phyloP scores from a whole-genome alignment of 2,329 filamentous ascomycete genomes.

The Fusarium denticulatum region DNA sequence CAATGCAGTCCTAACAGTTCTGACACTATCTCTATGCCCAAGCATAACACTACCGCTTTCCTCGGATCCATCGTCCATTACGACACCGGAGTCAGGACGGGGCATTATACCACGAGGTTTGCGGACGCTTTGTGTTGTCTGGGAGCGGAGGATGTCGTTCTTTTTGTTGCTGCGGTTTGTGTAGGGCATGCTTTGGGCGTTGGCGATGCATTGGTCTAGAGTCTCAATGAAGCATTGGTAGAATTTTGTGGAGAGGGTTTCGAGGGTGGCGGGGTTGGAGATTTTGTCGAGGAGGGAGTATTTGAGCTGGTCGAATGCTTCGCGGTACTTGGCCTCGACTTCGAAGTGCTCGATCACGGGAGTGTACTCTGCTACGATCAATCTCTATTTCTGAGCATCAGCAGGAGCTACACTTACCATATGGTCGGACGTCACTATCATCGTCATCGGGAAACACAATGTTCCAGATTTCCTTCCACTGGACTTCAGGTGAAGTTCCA shows the following conservation, averaged over 20 bases:
- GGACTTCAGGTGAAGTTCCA: conserved; percentile 50
- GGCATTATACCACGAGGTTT: conserved; percentile 43
- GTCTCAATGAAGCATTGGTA: conserved; percentile 55
- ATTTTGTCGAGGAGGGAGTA: conserved; percentile 50
- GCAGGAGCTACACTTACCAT: too few species aligned
- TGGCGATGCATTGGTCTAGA: conserved; percentile 49
- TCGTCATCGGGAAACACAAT: conserved; percentile 55
- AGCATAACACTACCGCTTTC: conserved; percentile 49
- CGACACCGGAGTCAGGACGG: conserved; percentile 52
- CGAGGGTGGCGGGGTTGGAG: conserved; percentile 50
- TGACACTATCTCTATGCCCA: conserved; percentile 46
- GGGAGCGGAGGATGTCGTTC: conserved; percentile 42
- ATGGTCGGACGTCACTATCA: conserved; percentile 45
- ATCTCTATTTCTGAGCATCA: too few species aligned
- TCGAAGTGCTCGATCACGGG: conserved; percentile 56
- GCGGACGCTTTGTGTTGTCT: conserved; percentile 30
- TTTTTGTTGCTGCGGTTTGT: conserved; percentile 55
- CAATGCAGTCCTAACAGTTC: conserved; percentile 39
- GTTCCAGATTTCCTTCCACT: conserved; percentile 56
- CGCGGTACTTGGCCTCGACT: conserved; percentile 48
- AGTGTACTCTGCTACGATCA: conserved; percentile 52
- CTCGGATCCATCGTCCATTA: conserved; percentile 52
- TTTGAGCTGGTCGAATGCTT: conserved; percentile 48
- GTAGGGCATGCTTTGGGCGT: conserved; percentile 52
- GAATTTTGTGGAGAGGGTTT: conserved; percentile 52